Conservation (phyloP, 1,284 basidiomycete genomes). For the Ceratobasidium sp. region DNA sequence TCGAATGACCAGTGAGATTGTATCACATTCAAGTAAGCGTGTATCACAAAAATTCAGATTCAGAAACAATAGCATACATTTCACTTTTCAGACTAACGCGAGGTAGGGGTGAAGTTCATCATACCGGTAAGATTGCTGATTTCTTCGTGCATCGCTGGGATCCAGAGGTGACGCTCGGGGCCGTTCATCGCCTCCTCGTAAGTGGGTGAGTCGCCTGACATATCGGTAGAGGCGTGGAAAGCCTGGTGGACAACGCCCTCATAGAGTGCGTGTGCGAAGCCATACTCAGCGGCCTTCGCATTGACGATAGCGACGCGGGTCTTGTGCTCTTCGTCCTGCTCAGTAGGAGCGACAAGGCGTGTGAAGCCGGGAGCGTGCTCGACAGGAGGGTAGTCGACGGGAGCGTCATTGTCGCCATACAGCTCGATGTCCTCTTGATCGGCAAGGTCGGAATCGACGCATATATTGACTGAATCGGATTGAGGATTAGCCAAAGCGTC, state of each 20-base stretch:
- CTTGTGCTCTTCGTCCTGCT: not conserved
- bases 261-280: not conserved
- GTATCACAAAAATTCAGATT: too few species aligned
- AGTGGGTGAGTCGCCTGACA: not conserved
- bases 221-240: not conserved
- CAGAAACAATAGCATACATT: too few species aligned
- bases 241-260: not conserved
- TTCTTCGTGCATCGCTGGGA: not conserved
- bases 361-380: not conserved
- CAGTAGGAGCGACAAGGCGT: not conserved
- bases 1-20: too few species aligned
- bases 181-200: conserved; percentile 5
- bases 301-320: not conserved
- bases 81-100: too few species aligned
- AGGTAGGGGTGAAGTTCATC: too few species aligned
- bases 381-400: not conserved
- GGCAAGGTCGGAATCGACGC: not conserved
- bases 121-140: not conserved
- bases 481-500: not conserved
- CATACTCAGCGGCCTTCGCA: not conserved
- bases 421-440: not conserved
- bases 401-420: not conserved
- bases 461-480: not conserved
- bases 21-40: too few species aligned
- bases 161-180: not conserved